phyloP scores from a whole-genome alignment of 2,329 filamentous ascomycete species.

The Ceratocystiopsis brevicomis region DNA sequence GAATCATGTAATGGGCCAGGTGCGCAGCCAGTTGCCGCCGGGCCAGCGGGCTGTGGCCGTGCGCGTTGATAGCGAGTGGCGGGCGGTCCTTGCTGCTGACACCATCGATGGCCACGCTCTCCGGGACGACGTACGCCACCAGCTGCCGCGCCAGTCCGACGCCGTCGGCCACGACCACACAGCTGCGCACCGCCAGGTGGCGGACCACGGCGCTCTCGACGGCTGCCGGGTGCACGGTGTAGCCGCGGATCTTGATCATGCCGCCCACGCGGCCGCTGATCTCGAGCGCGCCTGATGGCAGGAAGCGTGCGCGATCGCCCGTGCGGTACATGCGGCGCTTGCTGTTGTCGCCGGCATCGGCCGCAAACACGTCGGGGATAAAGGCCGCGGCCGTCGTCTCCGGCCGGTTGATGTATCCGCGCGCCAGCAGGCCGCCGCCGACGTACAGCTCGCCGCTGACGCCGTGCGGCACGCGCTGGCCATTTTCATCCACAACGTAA shows the following conservation, averaged over 20 bases:
- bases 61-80: slow-evolving; percentile 44
- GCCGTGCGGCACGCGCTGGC: slow-evolving; percentile 42
- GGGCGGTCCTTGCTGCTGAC: slow-evolving; percentile 23
- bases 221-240: slow-evolving; percentile 59
- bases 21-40: slow-evolving; percentile 57
- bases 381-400: slow-evolving; percentile 62
- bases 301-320: slow-evolving; percentile 48
- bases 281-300: slow-evolving; percentile 49
- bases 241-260: slow-evolving; percentile 68
- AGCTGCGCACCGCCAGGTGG: slow-evolving; percentile 50
- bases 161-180: slow-evolving; percentile 53
- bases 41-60: slow-evolving; percentile 64
- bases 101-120: slow-evolving; percentile 26
- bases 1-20: slow-evolving; percentile 71
- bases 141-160: slow-evolving; percentile 59
- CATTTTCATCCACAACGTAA: slow-evolving; percentile 54
- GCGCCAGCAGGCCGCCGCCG: slow-evolving; percentile 52
- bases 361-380: slow-evolving; percentile 42
- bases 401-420: slow-evolving; percentile 62
- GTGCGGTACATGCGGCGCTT: slow-evolving; percentile 54
- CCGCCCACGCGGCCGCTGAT: slow-evolving; percentile 59
- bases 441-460: slow-evolving; percentile 55
- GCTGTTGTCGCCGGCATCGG: slow-evolving; percentile 7
- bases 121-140: slow-evolving; percentile 57
- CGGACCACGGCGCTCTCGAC: slow-evolving; percentile 55